Conservation (phyloP, 2,329 filamentous ascomycete genomes). For the Curvularia hawaiiensis region DNA sequence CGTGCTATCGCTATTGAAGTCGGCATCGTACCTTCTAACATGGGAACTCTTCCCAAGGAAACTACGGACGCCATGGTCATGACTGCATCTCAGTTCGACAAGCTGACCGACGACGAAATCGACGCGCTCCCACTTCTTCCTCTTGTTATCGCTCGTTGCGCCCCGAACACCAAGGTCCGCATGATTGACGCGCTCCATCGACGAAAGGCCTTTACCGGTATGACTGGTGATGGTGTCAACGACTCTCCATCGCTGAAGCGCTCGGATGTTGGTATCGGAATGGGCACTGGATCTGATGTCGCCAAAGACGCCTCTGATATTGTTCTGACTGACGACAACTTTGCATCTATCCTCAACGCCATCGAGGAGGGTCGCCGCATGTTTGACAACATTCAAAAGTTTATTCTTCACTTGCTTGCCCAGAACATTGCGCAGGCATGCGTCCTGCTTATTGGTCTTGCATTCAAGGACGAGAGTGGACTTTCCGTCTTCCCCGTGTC, state of each 20-base stretch:
- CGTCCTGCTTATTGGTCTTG: conserved; percentile 79
- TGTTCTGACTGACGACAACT: conserved; percentile 87
- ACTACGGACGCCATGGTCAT: conserved; percentile 43
- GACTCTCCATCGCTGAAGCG: conserved; percentile 81
- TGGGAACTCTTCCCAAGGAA: conserved; percentile 28
- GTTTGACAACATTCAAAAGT: conserved; percentile 90
- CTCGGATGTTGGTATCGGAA: conserved; percentile 86
- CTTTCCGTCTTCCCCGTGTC: conserved; percentile 86
- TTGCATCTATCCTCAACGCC: conserved; percentile 82
- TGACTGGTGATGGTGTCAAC: conserved; percentile 90
- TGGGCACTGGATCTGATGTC: conserved; percentile 87
- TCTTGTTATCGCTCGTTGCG: conserved; percentile 81
- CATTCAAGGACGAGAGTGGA: conserved; percentile 72
- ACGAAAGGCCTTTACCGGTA: conserved; percentile 76
- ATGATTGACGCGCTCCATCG: conserved; percentile 90
- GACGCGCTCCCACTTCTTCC: conserved; percentile 76
- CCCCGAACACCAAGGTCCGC: conserved; percentile 83
- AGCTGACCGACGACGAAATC: conserved; percentile 74
- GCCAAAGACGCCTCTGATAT: conserved; percentile 84
- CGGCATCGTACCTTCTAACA: conserved; percentile 49
- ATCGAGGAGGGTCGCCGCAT: conserved; percentile 83
- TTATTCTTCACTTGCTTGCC: conserved; percentile 75
- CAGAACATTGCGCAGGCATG: conserved; percentile 86
- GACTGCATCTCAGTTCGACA: conserved; percentile 70
- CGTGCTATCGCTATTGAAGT: conserved; percentile 53